These are phyloP conservation scores for Rauvolfia tetraphylla DNA, from an alignment of 257 asterid species.

Conservation along the genomic window DNA sequence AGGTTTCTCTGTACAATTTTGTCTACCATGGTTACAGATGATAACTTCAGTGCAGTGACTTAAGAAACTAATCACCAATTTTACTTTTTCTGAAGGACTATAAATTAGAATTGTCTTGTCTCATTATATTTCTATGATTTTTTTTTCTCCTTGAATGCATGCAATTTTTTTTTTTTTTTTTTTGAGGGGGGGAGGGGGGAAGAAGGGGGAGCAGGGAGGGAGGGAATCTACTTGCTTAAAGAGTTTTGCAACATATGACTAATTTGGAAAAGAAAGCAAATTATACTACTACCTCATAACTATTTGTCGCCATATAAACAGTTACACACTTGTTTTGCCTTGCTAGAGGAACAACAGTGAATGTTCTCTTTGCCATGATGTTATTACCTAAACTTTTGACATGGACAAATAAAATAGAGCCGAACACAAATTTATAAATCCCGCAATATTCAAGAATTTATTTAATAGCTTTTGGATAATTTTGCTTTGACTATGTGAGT, in stretches of 20 bases:
- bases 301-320: neutral
- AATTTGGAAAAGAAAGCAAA: too few relatives aligned
- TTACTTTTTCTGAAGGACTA: neutral
- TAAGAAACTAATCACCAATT: neutral
- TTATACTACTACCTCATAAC: too few relatives aligned
- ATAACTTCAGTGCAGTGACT: neutral
- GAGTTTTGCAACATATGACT: too few relatives aligned
- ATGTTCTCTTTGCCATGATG: neutral
- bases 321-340: neutral
- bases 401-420: neutral
- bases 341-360: neutral
- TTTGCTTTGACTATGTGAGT: neutral
- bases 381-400: neutral
- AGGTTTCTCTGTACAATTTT: too few relatives aligned
- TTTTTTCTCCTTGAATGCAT: neutral
- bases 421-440: neutral
- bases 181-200: too few relatives aligned
- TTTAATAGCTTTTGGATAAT: neutral
- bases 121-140: neutral
- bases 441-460: neutral
- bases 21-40: neutral
- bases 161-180: too few relatives aligned
- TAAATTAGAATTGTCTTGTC: neutral
- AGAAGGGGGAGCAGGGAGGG: too few relatives aligned
- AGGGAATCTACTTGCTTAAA: too few relatives aligned